phyloP scores from a whole-genome alignment of 2,329 filamentous ascomycete species.

The Penicillium sp. region DNA sequence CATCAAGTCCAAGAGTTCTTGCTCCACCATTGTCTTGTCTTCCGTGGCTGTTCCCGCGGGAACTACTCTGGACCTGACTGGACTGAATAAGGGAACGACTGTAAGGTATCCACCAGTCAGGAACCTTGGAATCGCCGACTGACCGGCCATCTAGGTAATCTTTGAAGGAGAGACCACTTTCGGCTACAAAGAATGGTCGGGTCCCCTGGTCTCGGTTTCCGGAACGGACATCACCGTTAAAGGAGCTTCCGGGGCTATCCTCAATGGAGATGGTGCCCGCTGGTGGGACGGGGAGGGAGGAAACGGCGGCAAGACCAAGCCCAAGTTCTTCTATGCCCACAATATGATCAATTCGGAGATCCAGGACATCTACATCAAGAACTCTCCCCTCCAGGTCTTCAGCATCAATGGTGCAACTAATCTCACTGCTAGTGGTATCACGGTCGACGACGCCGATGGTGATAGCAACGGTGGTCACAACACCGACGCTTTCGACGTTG shows the following conservation, averaged over 20 bases:
- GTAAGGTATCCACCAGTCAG: slow-evolving; percentile 23
- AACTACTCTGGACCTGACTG: slow-evolving; percentile 58
- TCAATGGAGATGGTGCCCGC: slow-evolving; percentile 1
- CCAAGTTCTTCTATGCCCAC: slow-evolving; percentile 56
- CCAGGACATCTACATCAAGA: slow-evolving; percentile 30
- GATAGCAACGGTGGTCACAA: slow-evolving; percentile 29
- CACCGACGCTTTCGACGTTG: slow-evolving; percentile 13
- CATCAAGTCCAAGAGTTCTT: slow-evolving; percentile 31
- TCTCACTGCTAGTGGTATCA: slow-evolving; percentile 52
- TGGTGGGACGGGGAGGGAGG: slow-evolving; percentile 45
- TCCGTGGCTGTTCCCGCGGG: slow-evolving; percentile 59
- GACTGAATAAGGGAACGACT: slow-evolving; percentile 53
- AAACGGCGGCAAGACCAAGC: slow-evolving; percentile 61
- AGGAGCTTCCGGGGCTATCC: slow-evolving; percentile 2
- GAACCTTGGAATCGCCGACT: neutral
- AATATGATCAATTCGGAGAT: slow-evolving; percentile 35
- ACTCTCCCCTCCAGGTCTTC: slow-evolving; percentile 37
- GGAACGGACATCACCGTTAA: slow-evolving; percentile 14
- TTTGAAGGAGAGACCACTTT: slow-evolving; percentile 6
- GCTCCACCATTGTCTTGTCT: slow-evolving; percentile 51
- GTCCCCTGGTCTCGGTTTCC: slow-evolving; percentile 1
- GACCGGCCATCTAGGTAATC: neutral
- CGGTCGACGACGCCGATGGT: slow-evolving; percentile 58
- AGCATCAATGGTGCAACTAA: slow-evolving; percentile 45
- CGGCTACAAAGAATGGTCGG: slow-evolving; percentile 1